A percentile compares a stretch with the other conserved stretches of the same genome.
Evolutionary conservation across 352 stramenopile species (phyloP).

Genomic region (Phytopythium vexans): DNA sequence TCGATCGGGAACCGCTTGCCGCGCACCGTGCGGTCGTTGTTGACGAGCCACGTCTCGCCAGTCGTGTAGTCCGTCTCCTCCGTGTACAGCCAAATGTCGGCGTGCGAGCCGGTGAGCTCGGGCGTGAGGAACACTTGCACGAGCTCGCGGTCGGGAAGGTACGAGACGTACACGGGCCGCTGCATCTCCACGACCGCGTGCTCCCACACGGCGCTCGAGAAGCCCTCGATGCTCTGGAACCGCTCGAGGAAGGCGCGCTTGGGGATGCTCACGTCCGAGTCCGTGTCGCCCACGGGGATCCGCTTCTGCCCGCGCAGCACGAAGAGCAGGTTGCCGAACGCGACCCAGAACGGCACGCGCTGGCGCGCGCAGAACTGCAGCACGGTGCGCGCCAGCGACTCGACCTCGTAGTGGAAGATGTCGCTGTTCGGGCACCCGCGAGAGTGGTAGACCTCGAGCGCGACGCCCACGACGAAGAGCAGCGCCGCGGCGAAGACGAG

Average conservation of each 20-base stretch:
- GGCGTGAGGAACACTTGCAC: conserved; percentile 63
- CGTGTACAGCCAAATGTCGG: conserved; percentile 77
- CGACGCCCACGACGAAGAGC: conserved; percentile 33
- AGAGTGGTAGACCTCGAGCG: conserved; percentile 61
- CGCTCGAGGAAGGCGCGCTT: conserved; percentile 49
- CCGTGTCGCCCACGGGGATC: conserved; percentile 73
- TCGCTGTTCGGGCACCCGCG: conserved; percentile 58
- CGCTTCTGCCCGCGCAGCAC: conserved; percentile 55
- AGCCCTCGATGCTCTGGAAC: conserved; percentile 53
- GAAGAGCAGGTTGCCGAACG: conserved; percentile 76
- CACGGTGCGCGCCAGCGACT: conserved; percentile 58
- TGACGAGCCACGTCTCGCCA: conserved; percentile 48
- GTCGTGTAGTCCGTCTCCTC: conserved; percentile 39
- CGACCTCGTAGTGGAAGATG: conserved; percentile 70
- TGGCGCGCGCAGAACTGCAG: conserved; percentile 51
- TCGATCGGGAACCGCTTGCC: conserved; percentile 62
- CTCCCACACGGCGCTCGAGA: conserved; percentile 37
- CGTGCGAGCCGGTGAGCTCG: conserved; percentile 50
- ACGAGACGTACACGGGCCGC: conserved; percentile 44
- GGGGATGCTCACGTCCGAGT: conserved; percentile 73
- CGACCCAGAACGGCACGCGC: conserved; percentile 58
- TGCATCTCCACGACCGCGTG: conserved; percentile 50
- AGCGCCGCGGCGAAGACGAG: conserved; percentile 31
- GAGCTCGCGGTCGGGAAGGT: conserved; percentile 48
- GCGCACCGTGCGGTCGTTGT: conserved; percentile 69